Base-by-base conservation (phyloP, 345 rosid species). In the Brassica carinata region DNA sequence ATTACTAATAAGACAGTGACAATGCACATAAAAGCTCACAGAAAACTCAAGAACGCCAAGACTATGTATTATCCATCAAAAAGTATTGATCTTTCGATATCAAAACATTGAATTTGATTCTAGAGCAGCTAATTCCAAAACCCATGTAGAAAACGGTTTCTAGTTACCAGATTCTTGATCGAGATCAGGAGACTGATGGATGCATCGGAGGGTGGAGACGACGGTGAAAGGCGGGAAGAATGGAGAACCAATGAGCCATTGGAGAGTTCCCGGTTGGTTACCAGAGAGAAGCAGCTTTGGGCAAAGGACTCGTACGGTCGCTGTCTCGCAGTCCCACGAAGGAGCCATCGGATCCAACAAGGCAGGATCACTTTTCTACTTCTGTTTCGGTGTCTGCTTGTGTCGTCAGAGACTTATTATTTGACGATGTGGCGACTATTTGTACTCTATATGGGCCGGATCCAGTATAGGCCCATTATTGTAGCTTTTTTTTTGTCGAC, bases 161-260 rank as follows among this genome's bases (percentile, higher is more conserved):
- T 61, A 8, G 57, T 67, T 74, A 90, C 97, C 98, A 66, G 98
- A 87, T 84, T 95, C 99, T 83, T 81, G 87, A 77, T 19, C 53
- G 87, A 79, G 86, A 82, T 95, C 94, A 3, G 88, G 83, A 85
- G 81, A 81, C 18, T 63, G 71, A 79, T 91, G 91, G 77, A 91
- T 86, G 83, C 92, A 95, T 77, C 86, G 83, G 81, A 93, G 75
- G 78, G 94, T 86, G 83, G 99, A 95, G 75, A 88, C 79, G 77
- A 95, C 83, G 45, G 99, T 91, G 74, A 87, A 85, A 13, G 92
- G 89, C 29, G 91, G 89, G 73, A 85, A 85, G 77, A 93, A 91
- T 2, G 93, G 97, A 64, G 94, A 93, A 48, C 98, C 97, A 71
- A 91, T 87, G 5, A 95, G 91, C 99, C 99, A 93, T 80, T 89